Percentiles rank a stretch among this genome's conserved stretches.
phyloP scores from a whole-genome alignment of 495 filamentous ascomycete species.

The Aspergillus sclerotiicarbonarius region DNA sequence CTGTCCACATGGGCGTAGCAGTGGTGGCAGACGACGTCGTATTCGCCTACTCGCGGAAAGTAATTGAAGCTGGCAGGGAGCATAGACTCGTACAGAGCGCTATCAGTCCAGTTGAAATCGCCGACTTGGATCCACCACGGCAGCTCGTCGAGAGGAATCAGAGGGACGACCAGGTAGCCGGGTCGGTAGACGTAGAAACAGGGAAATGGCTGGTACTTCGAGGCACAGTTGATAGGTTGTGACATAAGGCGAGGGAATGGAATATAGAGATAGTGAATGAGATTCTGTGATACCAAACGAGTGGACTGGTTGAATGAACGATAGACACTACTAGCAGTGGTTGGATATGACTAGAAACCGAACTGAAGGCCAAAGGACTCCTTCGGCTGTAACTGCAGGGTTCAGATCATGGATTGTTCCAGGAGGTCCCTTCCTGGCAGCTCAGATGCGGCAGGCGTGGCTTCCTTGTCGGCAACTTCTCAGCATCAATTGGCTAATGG shows the following conservation, averaged over 20 bases:
- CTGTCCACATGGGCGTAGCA: conserved; percentile 30
- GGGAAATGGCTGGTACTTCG: conserved; percentile 26
- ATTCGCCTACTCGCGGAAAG: conserved; percentile 35
- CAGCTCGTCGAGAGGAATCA: conserved; percentile 40
- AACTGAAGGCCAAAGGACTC: background rate
- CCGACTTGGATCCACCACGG: conserved; percentile 37
- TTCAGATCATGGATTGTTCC: too few relatives aligned
- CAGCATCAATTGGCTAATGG: too few relatives aligned
- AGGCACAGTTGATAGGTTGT: background rate
- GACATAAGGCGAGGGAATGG: background rate
- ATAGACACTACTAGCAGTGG: background rate
- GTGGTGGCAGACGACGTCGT: conserved; percentile 38
- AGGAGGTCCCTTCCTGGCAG: too few relatives aligned
- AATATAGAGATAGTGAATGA: conserved; percentile 8
- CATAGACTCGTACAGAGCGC: conserved; percentile 17
- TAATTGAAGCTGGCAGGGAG: conserved; percentile 22
- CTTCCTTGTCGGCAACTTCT: too few relatives aligned
- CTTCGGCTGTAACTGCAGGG: too few relatives aligned
- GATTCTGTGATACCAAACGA: conserved; percentile 9
- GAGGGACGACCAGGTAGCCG: conserved; percentile 22
- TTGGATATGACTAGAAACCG: background rate
- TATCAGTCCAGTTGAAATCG: conserved; percentile 21
- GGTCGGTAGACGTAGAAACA: conserved; percentile 38
- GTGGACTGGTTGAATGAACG: background rate
- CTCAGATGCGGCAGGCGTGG: too few relatives aligned